A percentile compares a stretch with the other conserved stretches of the same genome.
phyloP scores from a whole-genome alignment of 1,284 basidiomycete genomes.

The Porogramme epimiltina region DNA sequence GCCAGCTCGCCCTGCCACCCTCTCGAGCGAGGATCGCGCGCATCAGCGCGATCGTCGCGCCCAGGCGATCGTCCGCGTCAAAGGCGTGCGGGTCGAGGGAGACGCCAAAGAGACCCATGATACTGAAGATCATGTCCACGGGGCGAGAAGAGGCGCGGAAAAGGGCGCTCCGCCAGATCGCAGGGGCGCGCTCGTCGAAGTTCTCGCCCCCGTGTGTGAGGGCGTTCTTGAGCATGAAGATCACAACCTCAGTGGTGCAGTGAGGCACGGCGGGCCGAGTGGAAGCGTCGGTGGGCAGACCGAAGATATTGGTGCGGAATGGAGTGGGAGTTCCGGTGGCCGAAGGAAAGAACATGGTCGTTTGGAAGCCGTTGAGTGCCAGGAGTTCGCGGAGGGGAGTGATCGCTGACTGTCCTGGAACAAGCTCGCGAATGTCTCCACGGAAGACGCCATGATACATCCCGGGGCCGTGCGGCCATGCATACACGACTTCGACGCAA shows the following conservation, averaged over 20 bases:
- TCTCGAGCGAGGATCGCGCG: constrained; percentile 21
- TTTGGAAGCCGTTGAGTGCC: too few species aligned
- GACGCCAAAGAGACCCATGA: constrained; percentile 31
- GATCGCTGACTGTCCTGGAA: too few species aligned
- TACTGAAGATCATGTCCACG: constrained; percentile 31
- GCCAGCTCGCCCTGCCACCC: constrained; percentile 27
- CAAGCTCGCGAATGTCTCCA: too few species aligned
- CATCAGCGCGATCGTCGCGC: constrained; percentile 27
- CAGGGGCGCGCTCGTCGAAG: constrained; percentile 3
- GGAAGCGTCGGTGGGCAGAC: too few species aligned
- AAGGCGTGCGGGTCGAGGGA: constrained; percentile 20
- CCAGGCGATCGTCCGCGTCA: constrained; percentile 20
- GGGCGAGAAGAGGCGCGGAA: constrained; percentile 28
- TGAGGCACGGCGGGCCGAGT: too few species aligned
- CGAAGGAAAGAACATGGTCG: too few species aligned
- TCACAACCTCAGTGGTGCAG: too few species aligned
- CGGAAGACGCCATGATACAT: background rate
- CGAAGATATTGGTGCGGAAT: too few species aligned
- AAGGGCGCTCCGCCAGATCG: constrained; percentile 25
- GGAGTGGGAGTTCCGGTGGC: too few species aligned
- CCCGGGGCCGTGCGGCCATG: constrained; percentile 11
- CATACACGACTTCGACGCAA: constrained; percentile 2
- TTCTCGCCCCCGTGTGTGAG: too few species aligned
- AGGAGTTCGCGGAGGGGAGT: too few species aligned
- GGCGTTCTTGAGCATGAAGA: too few species aligned